phyloP scores from a whole-genome alignment of 1,139 yeast genomes.

The Diutina catenulata region DNA sequence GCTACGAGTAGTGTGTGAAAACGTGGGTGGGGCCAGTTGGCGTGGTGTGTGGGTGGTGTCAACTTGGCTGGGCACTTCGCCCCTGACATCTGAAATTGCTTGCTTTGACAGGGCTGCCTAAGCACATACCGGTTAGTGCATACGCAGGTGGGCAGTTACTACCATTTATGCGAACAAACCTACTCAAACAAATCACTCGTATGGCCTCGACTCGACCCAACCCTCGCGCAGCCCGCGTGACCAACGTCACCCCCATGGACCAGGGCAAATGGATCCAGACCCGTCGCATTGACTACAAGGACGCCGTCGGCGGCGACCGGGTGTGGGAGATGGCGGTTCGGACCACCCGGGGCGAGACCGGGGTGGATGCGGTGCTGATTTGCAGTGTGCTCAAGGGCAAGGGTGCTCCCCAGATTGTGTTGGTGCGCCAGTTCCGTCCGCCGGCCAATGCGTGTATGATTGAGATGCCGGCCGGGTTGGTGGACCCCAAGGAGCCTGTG shows the following conservation, averaged over 20 bases:
- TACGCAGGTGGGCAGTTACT: too few species aligned
- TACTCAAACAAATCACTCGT: not conserved
- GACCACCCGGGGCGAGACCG: conserved; percentile 57
- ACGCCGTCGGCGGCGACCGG: conserved; percentile 52
- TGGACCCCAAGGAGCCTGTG: conserved; percentile 73
- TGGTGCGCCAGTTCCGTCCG: conserved; percentile 86
- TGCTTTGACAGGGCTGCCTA: too few species aligned
- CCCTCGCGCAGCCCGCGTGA: conserved; percentile 24
- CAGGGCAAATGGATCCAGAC: conserved; percentile 37
- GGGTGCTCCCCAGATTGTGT: conserved; percentile 18
- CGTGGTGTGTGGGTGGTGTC: too few species aligned
- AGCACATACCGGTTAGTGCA: too few species aligned
- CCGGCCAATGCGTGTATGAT: conserved; percentile 82
- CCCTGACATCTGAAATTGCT: too few species aligned
- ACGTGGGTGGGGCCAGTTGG: too few species aligned
- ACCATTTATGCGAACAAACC: too few species aligned
- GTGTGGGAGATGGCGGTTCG: conserved; percentile 92
- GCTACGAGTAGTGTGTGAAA: too few species aligned
- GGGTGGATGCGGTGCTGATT: conserved; percentile 83
- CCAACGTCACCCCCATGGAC: conserved; percentile 17
- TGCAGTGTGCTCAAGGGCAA: conserved; percentile 51
- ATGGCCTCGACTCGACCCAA: not conserved
- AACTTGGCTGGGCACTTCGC: too few species aligned
- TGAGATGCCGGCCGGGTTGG: conserved; percentile 90
- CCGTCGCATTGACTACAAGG: conserved; percentile 51